Evolutionary conservation across 2,329 filamentous ascomycete species (phyloP), one percentile per base, ranked within the genome.

Genomic region (Cytospora leucostoma): DNA sequence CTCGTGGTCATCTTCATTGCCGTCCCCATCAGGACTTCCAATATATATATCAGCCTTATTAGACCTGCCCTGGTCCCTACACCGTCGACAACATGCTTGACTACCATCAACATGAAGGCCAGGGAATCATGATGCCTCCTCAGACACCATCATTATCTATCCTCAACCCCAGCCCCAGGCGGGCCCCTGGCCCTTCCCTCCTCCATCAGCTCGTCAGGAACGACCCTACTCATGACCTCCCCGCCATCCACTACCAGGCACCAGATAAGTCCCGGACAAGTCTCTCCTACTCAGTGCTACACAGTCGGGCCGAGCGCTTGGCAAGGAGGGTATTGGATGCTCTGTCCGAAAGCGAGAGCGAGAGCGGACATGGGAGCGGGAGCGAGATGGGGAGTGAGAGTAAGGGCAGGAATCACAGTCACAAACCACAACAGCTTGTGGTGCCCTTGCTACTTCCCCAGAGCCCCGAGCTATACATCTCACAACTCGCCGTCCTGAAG

Each of bases 371-470:
- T 6, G 35, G 35, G 35, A 13, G 12, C 35, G 44, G 11, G 44
- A 21, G 11, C 6, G 35, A 13, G 6, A 47, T 2, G 21, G 44
- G 44, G 10, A 47, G 44, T 21, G 44, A 10, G 8, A 47, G n/a
- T 27, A 27, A 4, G 4, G 27, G 27, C 27, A 27, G 27, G 21
- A 34, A 34, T 17, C n/a, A 32, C 19, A 27, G 27, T 12, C 57
- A 35, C 51, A 51, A 59, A 33, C 50, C 13, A 32, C 67, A 63
- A 40, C 77, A 79, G 55, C 74, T 82, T 17, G 75, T 96, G 40
- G 81, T 97, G 44, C 93, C 93, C 0, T 78, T 97, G 2, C 81
- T 96, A 21, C 76, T 96, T 17, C 88, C 89, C 2, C 93, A 97
- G 75, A 90, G 85, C 15, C 86, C 88, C 11, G 82, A 88, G 54